Evolutionary conservation across 257 asterid genomes (phyloP), one percentile per base, ranked within the genome.

Genomic region (Solanum bulbocastanum): DNA sequence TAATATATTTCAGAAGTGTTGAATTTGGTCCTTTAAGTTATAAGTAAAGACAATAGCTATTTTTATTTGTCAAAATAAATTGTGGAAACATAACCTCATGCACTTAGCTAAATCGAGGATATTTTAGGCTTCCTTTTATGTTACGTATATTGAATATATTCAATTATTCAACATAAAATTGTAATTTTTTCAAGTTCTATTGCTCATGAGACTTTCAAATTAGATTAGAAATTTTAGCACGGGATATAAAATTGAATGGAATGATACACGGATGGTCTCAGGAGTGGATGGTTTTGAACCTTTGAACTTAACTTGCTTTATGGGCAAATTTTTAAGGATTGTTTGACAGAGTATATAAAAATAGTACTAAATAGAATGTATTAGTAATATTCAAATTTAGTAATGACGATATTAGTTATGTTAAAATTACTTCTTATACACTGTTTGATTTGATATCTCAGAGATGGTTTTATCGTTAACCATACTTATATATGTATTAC

Each of bases 301-400:
- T 52, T 52, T 52, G 60, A 52, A 3, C 22, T 18, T 4, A 9
- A 8, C 11, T 20, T 3, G 1, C 4, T 56, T 8, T 58, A 58
- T 5, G 5, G 4, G 0, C 5, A 58, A 58, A 58, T 1, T 3
- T 58, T 58, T 8, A 58, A 1, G 10, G 8, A 0, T 52, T 4
- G 3, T 3, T 22, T 8, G 5, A 0, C 8, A 1, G 1, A n/a
- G 1, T 10, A 1, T 65, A 65, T 65, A 65, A 65, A 0, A 65
- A n/a, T 65, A n/a, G 4, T 0, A 65, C 33, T 10, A n/a, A n/a
- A 11, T n/a, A 65, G 0, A 11, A n/a, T 62, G 8, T 62, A 2
- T 62, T 5, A 1, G 1, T 65, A 10, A n/a, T 65, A 10, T n/a
- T n/a, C 0, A n/a, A 1, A 65, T n/a, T n/a, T 23, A 62, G 32